Evolutionary conservation across 129 eudicot genomes (phyloP).

Genomic region (carrot (Daucus carota)): DH1_v3.0 NC_030384.2:47368501-47369000

Average conservation of each 20-base stretch:
- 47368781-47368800: slow-evolving; percentile 87
- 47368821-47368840: slow-evolving; percentile 46
- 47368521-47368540: neutral
- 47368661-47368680: neutral
- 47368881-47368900: neutral
- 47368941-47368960: neutral
- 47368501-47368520: neutral
- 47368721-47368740: slow-evolving; percentile 80
- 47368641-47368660: neutral
- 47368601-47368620: neutral
- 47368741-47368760: slow-evolving; percentile 89
- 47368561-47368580: neutral
- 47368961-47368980: neutral
- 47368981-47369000: neutral
- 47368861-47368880: neutral
- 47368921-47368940: neutral
- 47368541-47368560: neutral
- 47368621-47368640: neutral
- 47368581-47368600: neutral
- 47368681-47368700: slow-evolving; percentile 96
- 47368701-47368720: slow-evolving; percentile 99
- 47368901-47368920: neutral
- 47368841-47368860: slow-evolving; percentile 9
- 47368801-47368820: slow-evolving; percentile 96
- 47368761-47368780: slow-evolving; percentile 97